Base-by-base conservation (phyloP, 768 basidiomycete genomes). In the Leccinum barrowsii region DNA sequence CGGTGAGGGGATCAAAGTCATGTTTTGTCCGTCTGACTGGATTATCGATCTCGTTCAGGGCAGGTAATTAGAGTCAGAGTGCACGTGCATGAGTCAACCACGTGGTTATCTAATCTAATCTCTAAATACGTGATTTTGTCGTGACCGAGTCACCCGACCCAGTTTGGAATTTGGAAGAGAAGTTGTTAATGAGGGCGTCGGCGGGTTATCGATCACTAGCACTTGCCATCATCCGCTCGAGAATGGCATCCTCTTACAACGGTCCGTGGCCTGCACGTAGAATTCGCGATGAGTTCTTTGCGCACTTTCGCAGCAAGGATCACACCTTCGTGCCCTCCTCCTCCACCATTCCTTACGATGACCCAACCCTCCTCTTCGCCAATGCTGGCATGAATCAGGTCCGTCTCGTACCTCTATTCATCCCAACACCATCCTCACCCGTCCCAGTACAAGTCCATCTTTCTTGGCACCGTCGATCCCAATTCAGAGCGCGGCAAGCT, bases 301-400 rank as follows among this genome's bases (percentile, higher is more conserved):
- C 89, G 62, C 98, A 85, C 77, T 99, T 98, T 76, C 79, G 80
- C 57, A 77, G 79, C 48, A 85, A 84, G 64, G 80, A 83, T 62
- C 97, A 99, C 73, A 87, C 89, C 22, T 96, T 92, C 70, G 90
- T 94, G 54, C 89, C 89, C 7, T 94, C 92, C 30, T 95, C 93
- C 3, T 82, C 91, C 2, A 96, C 94, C 40, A 90, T 99, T 63
- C 97, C 97, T 2, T 98, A 92, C 72, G 97, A 98, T 59, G 97
- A 98, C 76, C 96, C 96, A 2, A 98, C 97, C 15, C 81, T 99
- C 37, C 85, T 98, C 56, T 99, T 99, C 67, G 94, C 94, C 58
- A 99, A 99, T 80, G 96, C 96, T 63, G 97, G 97, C 59, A 96
- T 94, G 92, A 94, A 94, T 70, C 92, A 94, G 82, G 90, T 85